These are phyloP conservation scores for Linderniella brevidens DNA, from an alignment of 257 asterid genomes.

Conservation along the genomic window DNA sequence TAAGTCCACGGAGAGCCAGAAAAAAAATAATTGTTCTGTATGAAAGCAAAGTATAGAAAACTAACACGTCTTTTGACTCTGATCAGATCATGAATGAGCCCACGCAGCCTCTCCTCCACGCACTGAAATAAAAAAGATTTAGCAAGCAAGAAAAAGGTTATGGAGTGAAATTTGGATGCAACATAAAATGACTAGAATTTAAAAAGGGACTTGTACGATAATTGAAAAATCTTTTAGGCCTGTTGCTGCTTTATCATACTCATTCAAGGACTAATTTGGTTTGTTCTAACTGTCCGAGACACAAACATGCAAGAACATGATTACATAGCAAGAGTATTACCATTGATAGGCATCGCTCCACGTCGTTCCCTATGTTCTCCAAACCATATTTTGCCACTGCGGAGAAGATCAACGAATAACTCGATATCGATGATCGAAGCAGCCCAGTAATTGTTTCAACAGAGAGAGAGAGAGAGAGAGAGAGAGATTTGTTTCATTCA, in stretches of 20 bases:
- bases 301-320: not conserved
- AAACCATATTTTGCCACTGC: conserved; percentile 85
- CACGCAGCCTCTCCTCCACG: conserved; percentile 91
- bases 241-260: too few species aligned
- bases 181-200: conserved; percentile 1
- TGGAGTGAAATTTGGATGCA: too few species aligned
- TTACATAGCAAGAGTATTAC: conserved; percentile 21
- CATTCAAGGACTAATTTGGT: too few species aligned
- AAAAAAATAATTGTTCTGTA: too few species aligned
- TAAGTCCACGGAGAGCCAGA: too few species aligned
- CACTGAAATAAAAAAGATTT: conserved; percentile 19
- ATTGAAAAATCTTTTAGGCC: not conserved
- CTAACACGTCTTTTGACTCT: conserved; percentile 66
- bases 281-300: not conserved
- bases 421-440: not conserved
- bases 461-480: conserved; percentile 7
- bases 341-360: conserved; percentile 69
- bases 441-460: not conserved
- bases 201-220: not conserved
- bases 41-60: too few species aligned
- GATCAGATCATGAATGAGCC: conserved; percentile 50
- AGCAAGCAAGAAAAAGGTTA: too few species aligned
- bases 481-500: conserved; percentile 9
- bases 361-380: conserved; percentile 64
- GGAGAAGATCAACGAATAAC: too few species aligned